Conservation (phyloP, 352 stramenopile genomes). For the Phytopythium ostracodes region DNA sequence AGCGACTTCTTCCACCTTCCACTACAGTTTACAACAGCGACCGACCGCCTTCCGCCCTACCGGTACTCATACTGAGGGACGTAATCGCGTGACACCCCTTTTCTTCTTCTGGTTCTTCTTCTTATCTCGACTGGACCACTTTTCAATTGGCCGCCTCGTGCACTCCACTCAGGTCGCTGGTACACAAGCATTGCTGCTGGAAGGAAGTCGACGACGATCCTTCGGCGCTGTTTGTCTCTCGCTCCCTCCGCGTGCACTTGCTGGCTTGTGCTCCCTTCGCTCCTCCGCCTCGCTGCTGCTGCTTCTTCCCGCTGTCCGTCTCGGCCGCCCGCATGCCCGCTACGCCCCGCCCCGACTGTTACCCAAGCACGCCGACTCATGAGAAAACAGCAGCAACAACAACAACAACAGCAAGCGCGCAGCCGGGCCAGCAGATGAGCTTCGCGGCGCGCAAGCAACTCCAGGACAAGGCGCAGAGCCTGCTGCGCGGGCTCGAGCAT, state of each 20-base stretch:
- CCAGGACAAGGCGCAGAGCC: conserved; percentile 54
- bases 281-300: too few relatives aligned
- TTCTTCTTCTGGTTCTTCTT: not conserved
- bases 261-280: not conserved
- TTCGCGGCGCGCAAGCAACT: conserved; percentile 53
- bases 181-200: not conserved
- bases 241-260: too few relatives aligned
- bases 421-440: not conserved
- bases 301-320: not conserved
- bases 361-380: not conserved
- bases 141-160: not conserved
- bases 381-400: conserved; percentile 2
- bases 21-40: too few relatives aligned
- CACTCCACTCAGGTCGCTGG: not conserved
- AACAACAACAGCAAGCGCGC: not conserved
- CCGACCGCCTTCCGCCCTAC: too few relatives aligned
- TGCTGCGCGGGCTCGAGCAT: conserved; percentile 65
- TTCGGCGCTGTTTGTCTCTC: too few relatives aligned
- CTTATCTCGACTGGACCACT: not conserved
- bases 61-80: not conserved
- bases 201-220: not conserved
- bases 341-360: conserved; percentile 3
- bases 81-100: not conserved
- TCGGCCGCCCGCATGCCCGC: conserved; percentile 6
- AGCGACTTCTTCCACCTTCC: too few relatives aligned